Conservation (phyloP, 352 stramenopile species). For the Pythium oligandrum region DNA sequence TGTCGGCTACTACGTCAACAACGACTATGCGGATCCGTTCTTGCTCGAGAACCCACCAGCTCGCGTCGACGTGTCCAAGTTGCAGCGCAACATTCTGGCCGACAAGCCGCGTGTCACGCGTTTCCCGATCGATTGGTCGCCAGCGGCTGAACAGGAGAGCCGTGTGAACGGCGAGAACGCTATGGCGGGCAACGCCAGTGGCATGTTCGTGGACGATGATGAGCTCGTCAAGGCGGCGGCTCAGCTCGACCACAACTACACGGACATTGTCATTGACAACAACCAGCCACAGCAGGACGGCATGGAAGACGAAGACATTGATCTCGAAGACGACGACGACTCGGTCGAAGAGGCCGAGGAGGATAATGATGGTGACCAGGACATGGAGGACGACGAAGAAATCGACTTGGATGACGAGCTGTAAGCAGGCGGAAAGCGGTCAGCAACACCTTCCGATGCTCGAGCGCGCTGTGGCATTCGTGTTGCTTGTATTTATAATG, state of each 20-base stretch:
- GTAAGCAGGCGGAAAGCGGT: too few relatives aligned
- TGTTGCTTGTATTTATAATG: too few relatives aligned
- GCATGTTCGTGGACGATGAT: conserved; percentile 71
- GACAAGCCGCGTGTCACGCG: conserved; percentile 95
- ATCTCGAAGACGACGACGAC: conserved; percentile 42
- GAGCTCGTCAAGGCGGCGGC: conserved; percentile 83
- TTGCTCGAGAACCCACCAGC: conserved; percentile 77
- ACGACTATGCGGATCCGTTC: conserved; percentile 95
- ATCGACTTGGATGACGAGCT: conserved; percentile 46
- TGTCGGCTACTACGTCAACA: conserved; percentile 98
- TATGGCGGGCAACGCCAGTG: conserved; percentile 32
- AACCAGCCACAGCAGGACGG: conserved; percentile 33
- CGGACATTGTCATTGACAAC: conserved; percentile 83
- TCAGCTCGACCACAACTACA: conserved; percentile 85
- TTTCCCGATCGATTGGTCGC: conserved; percentile 97
- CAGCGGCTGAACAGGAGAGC: conserved; percentile 28
- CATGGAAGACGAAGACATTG: conserved; percentile 59
- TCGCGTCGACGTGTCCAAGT: conserved; percentile 87
- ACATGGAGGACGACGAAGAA: conserved; percentile 72
- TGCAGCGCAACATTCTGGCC: conserved; percentile 95
- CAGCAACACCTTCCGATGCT: too few relatives aligned
- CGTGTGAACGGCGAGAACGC: conserved; percentile 35
- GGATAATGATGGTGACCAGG: conserved; percentile 61
- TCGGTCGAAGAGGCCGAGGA: conserved; percentile 58
- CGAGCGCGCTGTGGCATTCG: too few relatives aligned